Evolutionary conservation across 2,329 filamentous ascomycete species (phyloP), one percentile per base, ranked within the genome.

Genomic region (Colletotrichum noveboracense): DNA sequence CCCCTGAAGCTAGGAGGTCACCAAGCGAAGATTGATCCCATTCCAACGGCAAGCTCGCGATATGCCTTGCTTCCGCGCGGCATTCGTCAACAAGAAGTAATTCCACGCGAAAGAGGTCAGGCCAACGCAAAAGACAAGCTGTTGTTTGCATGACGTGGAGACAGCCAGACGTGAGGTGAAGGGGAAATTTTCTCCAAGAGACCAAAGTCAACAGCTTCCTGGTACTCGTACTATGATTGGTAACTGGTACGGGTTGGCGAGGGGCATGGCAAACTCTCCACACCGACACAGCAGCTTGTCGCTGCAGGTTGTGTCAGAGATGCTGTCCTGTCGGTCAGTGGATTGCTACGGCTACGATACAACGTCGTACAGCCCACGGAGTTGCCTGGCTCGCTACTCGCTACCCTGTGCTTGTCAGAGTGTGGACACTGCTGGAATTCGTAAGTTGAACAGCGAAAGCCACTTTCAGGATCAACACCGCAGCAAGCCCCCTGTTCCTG

Each of bases 401-500:
- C 26, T 48, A 48, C 62, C 62, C 62, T 48, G 62, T 62, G 38
- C 65, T 56, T 55, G 66, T 36, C 66, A 24, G 36, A 24, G 30
- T 72, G 52, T 28, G 34, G 36, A 67, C 21, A 66, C 36, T 58
- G 30, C 48, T 48, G 34, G 55, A 34, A 60, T 48, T 36, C 43
- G n/a, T 13, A 52, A 52, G 43, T 52, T 38, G 60, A 21, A 4
- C 13, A 43, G 43, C 30, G 32, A 36, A 43, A 28, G 36, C 55
- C 36, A 21, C 30, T 38, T 43, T 43, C 10, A 12, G 70, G 70
- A 43, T 67, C 72, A 38, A 52, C 52, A 34, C 28, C 21, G n/a
- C 32, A 64, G 24, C 70, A 8, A 68, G 28, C 48, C 70, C 58
- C 70, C 64, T 76, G 74, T 65, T 68, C 48, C 58, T 36, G 56